Evolutionary conservation across 306 rosid genomes (phyloP), one percentile per base, ranked within the genome.

Genomic region (Dryas alaskensis): DNA sequence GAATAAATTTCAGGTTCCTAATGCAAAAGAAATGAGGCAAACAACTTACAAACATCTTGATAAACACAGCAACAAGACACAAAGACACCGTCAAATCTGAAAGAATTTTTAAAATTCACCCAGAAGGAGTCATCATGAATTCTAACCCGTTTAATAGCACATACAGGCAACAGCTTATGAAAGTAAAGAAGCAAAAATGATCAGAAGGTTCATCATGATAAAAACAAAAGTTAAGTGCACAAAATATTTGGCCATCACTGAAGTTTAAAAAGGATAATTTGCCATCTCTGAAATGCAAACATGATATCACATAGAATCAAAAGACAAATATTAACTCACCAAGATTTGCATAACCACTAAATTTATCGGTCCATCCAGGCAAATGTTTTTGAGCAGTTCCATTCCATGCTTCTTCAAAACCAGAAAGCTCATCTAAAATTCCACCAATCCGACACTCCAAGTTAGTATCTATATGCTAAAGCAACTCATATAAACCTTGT

Each of bases 331-430:
- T 25, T 4, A 62, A 81, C 87, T 81, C 62, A 89, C 94, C 91
- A 52, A 69, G 54, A 73, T 31, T 79, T 11, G 54, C 79, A 43
- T 14, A 45, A 16, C 67, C 64, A 4, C 61, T 12, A 50, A 58
- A 5, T 48, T 55, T 59, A 48, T 79, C 88, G 27, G 81, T 22
- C 88, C 81, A 93, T n/a, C 88, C 90, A 75, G 97, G 91, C 73
- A 91, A 67, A 75, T 77, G 78, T 75, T 81, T 86, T 79, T 80
- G 76, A 70, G 94, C 84, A 75, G 81, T 86, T 76, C 76, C 87
- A 55, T 84, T 80, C 98, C 98, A 93, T 61, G 92, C 80, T 60
- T 89, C 82, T 78, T 91, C 94, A 77, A 93, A 91, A 67, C 86
- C 88, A 2, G 74, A 3, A 70, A 89, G 88, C 79, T 91, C 95